Base-by-base conservation (phyloP, 2,329 filamentous ascomycete genomes). In the Ilyonectria robusta region DNA sequence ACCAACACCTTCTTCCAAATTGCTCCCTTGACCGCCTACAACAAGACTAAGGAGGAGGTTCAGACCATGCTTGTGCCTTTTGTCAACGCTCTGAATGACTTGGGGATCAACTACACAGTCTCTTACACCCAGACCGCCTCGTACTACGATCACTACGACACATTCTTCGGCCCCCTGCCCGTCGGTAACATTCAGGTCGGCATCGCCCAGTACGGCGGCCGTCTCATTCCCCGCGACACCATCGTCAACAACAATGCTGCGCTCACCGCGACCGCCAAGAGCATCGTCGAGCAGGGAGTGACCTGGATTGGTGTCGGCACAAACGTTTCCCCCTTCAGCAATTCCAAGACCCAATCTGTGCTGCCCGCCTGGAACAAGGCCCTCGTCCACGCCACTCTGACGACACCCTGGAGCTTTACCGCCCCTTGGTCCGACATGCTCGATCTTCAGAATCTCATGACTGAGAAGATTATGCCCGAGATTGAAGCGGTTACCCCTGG, bases 1-100 rank as follows among this genome's bases (percentile, higher is more conserved):
- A 84, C 81, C 61, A 82, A 83, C 68, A 74, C 77, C 13, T 81
- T 80, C 70, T 88, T 89, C 76, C 62, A 68, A 19, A 65, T 72
- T 2, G 51, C 60, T 2, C 68, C 72, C 4, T 69, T 87, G 29
- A 88, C 84, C 0, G 84, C 81, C 1, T 87, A 84, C 42, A 81
- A 82, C 71, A 83, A 85, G 65, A 82, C 81, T 3, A 76, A 81
- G 2, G 75, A 70, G 5, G 70, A 88, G 47, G 79, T 87, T 11
- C 72, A 81, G 42, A 69, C 71, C 2, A 81, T 87, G n/a, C 76
- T 89, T n/a, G 70, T 77, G 35, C 75, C 70, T 1, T 72, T 76
- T 31, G 66, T 59, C 1, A 67, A 59, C 6, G 65, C 37, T 40
- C 37, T 40, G 37, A 40, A 15, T 40, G 13, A n/a, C 10, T 40